phyloP scores from a whole-genome alignment of 176 grass and related monocot species.

The Avena sativa region DNA sequence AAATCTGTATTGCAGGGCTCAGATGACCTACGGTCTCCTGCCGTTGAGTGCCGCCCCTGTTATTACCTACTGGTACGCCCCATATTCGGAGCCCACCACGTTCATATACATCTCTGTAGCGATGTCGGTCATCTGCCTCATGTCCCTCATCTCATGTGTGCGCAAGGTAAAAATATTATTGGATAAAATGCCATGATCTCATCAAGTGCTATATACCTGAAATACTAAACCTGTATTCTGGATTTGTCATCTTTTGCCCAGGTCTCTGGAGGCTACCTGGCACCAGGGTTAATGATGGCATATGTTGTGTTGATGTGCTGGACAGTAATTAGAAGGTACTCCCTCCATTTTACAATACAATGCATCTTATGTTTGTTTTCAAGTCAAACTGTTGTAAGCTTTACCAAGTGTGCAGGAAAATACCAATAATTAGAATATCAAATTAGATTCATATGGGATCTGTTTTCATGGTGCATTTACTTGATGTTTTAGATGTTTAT shows the following conservation, averaged over 20 bases:
- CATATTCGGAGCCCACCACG: not conserved
- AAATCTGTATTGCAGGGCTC: not conserved
- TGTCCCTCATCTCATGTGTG: not conserved
- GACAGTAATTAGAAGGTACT: not conserved
- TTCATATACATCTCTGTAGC: not conserved
- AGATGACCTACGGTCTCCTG: not conserved
- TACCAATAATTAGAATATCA: not conserved
- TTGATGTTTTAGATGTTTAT: not conserved
- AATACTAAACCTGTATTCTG: not conserved
- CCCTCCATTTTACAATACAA: not conserved
- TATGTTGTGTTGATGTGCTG: not conserved
- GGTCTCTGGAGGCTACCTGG: not conserved
- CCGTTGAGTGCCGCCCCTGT: not conserved
- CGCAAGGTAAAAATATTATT: not conserved
- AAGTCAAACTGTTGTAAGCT: not conserved
- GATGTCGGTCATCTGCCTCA: not conserved
- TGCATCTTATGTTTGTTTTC: not conserved
- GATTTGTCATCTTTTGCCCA: not conserved
- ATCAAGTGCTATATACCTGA: not conserved
- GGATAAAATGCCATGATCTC: not conserved
- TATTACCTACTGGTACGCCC: not conserved
- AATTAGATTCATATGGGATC: not conserved
- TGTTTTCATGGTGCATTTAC: not conserved
- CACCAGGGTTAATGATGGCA: not conserved
- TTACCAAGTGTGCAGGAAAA: not conserved